Evolutionary conservation across 768 basidiomycete genomes (phyloP).

Genomic region (Coprinopsis marcescibilis): DNA sequence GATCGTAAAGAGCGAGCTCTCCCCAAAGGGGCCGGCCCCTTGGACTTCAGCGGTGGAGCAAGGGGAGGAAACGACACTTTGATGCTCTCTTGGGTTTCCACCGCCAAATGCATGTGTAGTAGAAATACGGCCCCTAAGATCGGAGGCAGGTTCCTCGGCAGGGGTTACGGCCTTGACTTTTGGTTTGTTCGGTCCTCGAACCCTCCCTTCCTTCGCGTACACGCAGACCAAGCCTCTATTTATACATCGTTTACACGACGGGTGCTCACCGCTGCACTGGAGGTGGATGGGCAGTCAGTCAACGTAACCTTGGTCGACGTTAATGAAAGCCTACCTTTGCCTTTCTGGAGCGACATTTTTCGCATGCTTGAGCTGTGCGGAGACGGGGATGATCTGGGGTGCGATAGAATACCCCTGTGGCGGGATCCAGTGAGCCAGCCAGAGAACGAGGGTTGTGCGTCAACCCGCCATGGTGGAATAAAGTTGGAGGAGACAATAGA

Average conservation of each 20-base stretch:
- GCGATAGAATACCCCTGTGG: slow-evolving; percentile 62
- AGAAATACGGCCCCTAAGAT: slow-evolving; percentile 16
- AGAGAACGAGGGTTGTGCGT: slow-evolving; percentile 23
- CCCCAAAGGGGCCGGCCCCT: too few species aligned
- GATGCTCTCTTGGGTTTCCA: slow-evolving; percentile 17
- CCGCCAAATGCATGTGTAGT: slow-evolving; percentile 16
- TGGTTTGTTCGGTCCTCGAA: slow-evolving; percentile 57
- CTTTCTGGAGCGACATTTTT: slow-evolving; percentile 67
- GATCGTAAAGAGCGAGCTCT: too few species aligned
- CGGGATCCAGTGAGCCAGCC: slow-evolving; percentile 57
- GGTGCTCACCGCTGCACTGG: slow-evolving; percentile 70
- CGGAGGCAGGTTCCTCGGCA: slow-evolving; percentile 6
- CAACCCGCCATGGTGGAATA: slow-evolving; percentile 6
- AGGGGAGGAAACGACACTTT: slow-evolving; percentile 6
- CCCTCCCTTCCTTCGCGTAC: slow-evolving; percentile 61
- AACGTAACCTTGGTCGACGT: slow-evolving; percentile 8
- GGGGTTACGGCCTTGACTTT: slow-evolving; percentile 24
- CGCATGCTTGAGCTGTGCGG: slow-evolving; percentile 70
- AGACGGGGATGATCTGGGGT: slow-evolving; percentile 59
- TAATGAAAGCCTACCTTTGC: slow-evolving; percentile 50
- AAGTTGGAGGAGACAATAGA: slow-evolving; percentile 23
- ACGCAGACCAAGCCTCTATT: slow-evolving; percentile 54
- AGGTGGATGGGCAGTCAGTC: neutral
- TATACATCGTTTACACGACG: slow-evolving; percentile 61
- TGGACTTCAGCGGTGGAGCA: neutral